phyloP scores from a whole-genome alignment of 495 filamentous ascomycete genomes.

The Penicillium coffeae region DNA sequence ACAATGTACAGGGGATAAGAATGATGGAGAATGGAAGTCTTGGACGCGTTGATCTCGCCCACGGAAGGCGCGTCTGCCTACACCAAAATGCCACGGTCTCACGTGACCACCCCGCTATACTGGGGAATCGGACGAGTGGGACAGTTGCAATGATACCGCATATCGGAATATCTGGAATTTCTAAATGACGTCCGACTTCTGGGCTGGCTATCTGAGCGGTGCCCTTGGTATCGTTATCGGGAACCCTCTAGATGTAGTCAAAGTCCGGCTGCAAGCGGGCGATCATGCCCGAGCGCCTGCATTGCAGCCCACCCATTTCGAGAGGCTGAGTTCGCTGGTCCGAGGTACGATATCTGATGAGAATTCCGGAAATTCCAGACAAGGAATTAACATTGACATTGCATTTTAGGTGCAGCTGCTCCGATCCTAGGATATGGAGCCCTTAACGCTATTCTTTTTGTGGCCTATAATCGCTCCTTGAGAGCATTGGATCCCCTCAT shows the following conservation, averaged over 20 bases:
- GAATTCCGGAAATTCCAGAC: neutral
- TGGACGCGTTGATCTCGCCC: conserved; percentile 21
- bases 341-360: conserved; percentile 33
- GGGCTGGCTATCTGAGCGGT: conserved; percentile 81
- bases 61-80: conserved; percentile 21
- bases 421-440: conserved; percentile 85
- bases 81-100: conserved; percentile 38
- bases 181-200: conserved; percentile 78
- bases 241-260: conserved; percentile 82
- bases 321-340: conserved; percentile 42
- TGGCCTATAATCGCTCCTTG: conserved; percentile 76
- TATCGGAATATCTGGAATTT: neutral
- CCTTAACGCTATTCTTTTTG: conserved; percentile 82
- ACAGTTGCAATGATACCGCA: neutral
- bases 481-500: conserved; percentile 48
- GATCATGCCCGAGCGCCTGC: conserved; percentile 18
- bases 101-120: conserved; percentile 27
- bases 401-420: conserved; percentile 60
- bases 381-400: neutral
- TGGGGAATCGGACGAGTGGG: conserved; percentile 7
- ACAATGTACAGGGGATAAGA: neutral
- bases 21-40: conserved; percentile 4
- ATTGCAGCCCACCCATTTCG: conserved; percentile 34
- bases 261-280: conserved; percentile 74
- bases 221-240: conserved; percentile 79